Evolutionary conservation across 2,329 filamentous ascomycete species (phyloP), one percentile per base, ranked within the genome.

Genomic region (Myriosclerotinia curreyana): DNA sequence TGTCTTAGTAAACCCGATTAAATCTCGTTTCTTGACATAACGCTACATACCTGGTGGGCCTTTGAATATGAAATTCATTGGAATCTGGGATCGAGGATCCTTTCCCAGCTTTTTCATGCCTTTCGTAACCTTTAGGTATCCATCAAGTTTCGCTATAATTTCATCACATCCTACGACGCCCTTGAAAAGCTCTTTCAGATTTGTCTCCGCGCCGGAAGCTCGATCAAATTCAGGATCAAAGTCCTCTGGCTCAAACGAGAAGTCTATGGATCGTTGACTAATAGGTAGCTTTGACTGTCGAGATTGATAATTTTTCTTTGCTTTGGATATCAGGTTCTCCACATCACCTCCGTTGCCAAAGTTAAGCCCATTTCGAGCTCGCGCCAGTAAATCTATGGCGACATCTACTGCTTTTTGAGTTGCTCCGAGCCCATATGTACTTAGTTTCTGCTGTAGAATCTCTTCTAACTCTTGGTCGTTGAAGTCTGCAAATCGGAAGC

Each of bases 341-440:
- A 95, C 83, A 67, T 91, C 89, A 0, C 88, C 85, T 0, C 85
- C 89, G 69, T 94, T 93, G 0, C 90, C 85, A 72, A 90, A 91
- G 67, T 89, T 83, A 0, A 82, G 82, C 0, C 83, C 79, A 67
- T 88, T 88, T 0, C 87, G 82, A 1, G 83, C 81, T 5, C 86
- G 80, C 8, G 76, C 75, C 0, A 93, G 77, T n/a, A 87, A 77
- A 3, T 87, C 84, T 64, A 86, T 75, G 0, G 83, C 86, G 0
- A 83, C 82, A 0, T 74, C 73, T 60, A 81, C 82, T 0, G 80
- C 88, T 34, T 79, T 72, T 0, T 77, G 74, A 0, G 83, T 86
- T 0, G 81, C 81, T 1, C 72, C 72, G 61, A 86, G 84, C 0
- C 77, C 84, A 28, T 84, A 78, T 0, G 81, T 68, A 38, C 82